phyloP scores from a whole-genome alignment of 495 filamentous ascomycete genomes.

The Daldinia loculata region DNA sequence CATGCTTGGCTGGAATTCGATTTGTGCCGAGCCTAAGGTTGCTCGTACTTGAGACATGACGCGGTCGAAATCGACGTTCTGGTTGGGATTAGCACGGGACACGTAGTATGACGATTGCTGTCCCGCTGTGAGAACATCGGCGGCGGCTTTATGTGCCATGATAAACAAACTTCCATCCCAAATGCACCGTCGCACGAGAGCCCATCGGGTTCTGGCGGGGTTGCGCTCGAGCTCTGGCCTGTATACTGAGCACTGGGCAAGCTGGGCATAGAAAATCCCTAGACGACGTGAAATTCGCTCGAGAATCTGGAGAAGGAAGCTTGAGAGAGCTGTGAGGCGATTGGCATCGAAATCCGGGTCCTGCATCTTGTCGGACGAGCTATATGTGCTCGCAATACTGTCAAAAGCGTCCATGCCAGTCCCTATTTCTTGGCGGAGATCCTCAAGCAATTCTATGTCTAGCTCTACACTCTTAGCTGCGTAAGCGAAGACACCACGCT shows the following conservation, averaged over 20 bases:
- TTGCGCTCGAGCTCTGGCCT: constrained; percentile 57
- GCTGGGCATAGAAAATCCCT: constrained; percentile 57
- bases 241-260: constrained; percentile 56
- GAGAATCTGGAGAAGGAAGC: constrained; percentile 58
- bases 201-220: constrained; percentile 58
- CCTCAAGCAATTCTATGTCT: constrained; percentile 58
- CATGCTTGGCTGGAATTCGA: constrained; percentile 18
- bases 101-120: constrained; percentile 43
- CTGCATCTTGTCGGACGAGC: constrained; percentile 26
- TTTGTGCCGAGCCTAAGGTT: constrained; percentile 41
- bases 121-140: constrained; percentile 47
- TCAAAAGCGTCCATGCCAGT: constrained; percentile 62
- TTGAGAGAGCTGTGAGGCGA: constrained; percentile 51
- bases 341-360: constrained; percentile 38
- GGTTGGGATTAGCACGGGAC: constrained; percentile 38
- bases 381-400: constrained; percentile 46
- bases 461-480: constrained; percentile 57
- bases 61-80: constrained; percentile 52
- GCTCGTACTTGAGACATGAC: constrained; percentile 55
- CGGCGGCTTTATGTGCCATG: constrained; percentile 49
- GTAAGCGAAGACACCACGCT: constrained; percentile 58
- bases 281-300: constrained; percentile 59
- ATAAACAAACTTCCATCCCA: constrained; percentile 59
- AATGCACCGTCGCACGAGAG: constrained; percentile 54
- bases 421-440: constrained; percentile 59